Percentiles rank a stretch among this genome's conserved stretches.
Evolutionary conservation across 1,139 yeast genomes (phyloP).

Genomic region (Meyerozyma guilliermondii): DNA sequence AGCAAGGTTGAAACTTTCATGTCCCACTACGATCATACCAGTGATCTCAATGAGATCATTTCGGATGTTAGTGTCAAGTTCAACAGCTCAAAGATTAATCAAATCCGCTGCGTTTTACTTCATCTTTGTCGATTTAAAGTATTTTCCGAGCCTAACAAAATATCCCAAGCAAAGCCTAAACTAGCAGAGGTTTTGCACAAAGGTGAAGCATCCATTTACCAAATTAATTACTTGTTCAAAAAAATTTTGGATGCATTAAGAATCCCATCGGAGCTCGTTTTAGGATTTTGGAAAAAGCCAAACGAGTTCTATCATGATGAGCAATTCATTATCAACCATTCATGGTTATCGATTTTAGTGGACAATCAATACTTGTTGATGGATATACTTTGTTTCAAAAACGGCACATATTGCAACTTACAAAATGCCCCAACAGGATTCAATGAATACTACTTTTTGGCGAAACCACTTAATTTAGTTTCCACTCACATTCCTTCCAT

Average conservation of each 20-base stretch:
- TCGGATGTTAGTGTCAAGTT: slow-evolving; percentile 43
- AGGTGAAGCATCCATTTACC: slow-evolving; percentile 57
- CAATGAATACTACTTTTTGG: slow-evolving; percentile 67
- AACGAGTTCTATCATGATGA: slow-evolving; percentile 50
- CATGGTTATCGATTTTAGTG: slow-evolving; percentile 78
- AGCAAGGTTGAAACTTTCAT: slow-evolving; percentile 31
- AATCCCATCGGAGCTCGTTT: slow-evolving; percentile 68
- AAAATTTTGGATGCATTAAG: slow-evolving; percentile 67
- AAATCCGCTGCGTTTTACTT: slow-evolving; percentile 34
- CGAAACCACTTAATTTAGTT: slow-evolving; percentile 68
- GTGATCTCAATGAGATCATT: slow-evolving; percentile 40
- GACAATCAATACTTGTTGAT: slow-evolving; percentile 76
- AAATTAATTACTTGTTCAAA: slow-evolving; percentile 71
- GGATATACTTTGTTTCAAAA: slow-evolving; percentile 45
- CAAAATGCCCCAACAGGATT: slow-evolving; percentile 16
- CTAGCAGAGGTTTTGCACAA: slow-evolving; percentile 30
- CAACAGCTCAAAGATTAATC: slow-evolving; percentile 27
- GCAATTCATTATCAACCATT: slow-evolving; percentile 65
- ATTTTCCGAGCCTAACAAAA: slow-evolving; percentile 32
- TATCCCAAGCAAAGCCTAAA: slow-evolving; percentile 39
- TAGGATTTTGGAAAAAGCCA: slow-evolving; percentile 83
- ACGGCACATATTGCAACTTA: slow-evolving; percentile 34
- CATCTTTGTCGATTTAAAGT: slow-evolving; percentile 38
- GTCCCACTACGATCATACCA: slow-evolving; percentile 21
- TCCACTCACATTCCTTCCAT: slow-evolving; percentile 84